Conservation (phyloP, 495 filamentous ascomycete genomes). For the Penicillium canariense region DNA sequence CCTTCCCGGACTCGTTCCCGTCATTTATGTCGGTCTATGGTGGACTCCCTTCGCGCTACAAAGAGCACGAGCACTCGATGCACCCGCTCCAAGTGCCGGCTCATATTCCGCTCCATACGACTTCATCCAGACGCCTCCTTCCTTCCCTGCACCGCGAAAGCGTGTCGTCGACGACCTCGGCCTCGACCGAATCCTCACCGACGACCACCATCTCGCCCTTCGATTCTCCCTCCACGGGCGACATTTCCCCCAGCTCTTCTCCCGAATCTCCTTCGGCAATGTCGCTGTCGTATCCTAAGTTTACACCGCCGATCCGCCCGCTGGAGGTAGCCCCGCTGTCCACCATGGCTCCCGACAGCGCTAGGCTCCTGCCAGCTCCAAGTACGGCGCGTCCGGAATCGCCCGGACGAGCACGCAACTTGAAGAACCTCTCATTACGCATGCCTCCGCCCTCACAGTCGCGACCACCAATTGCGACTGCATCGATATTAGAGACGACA, state of each 20-base stretch:
- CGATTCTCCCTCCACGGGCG: slow-evolving; percentile 83
- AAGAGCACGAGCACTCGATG: slow-evolving; percentile 30
- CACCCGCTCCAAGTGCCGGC: slow-evolving; percentile 31
- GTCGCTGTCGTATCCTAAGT: slow-evolving; percentile 42
- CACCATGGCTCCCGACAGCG: slow-evolving; percentile 20
- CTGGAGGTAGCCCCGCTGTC: slow-evolving; percentile 23
- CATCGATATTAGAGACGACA: slow-evolving; percentile 41
- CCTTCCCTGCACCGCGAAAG: slow-evolving; percentile 43
- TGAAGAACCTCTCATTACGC: slow-evolving; percentile 90
- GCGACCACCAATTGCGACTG: slow-evolving; percentile 50
- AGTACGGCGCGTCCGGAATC: slow-evolving; percentile 48
- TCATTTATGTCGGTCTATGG: slow-evolving; percentile 72
- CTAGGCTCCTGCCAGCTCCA: slow-evolving; percentile 35
- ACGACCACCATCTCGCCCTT: slow-evolving; percentile 94
- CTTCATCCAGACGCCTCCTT: slow-evolving; percentile 23
- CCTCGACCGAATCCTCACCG: slow-evolving; percentile 89
- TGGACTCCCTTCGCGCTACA: slow-evolving; percentile 29
- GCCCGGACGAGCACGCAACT: slow-evolving; percentile 76
- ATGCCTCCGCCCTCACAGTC: slow-evolving; percentile 56
- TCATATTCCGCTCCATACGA: slow-evolving; percentile 33
- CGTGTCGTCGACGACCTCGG: slow-evolving; percentile 71
- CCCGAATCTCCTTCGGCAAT: slow-evolving; percentile 77
- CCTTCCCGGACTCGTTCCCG: slow-evolving; percentile 61
- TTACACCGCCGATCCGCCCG: slow-evolving; percentile 30
- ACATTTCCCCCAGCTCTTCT: slow-evolving; percentile 88